Evolutionary conservation across 169 alveolate species (phyloP).

Genomic region (Toxoplasma gondii): DNA sequence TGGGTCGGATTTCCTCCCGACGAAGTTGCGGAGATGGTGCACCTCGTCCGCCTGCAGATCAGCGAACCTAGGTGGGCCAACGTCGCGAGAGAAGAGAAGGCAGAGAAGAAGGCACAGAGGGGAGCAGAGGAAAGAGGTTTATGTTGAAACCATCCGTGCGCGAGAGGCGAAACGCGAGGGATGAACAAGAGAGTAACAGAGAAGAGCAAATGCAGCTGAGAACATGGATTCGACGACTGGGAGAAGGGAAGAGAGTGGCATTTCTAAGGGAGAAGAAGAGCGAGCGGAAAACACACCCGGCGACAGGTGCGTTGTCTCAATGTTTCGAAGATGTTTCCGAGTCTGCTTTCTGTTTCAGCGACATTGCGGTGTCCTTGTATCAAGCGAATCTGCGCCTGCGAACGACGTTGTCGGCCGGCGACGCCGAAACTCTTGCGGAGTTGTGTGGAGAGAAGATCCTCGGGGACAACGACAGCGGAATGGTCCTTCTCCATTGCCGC

Average conservation of each 20-base stretch:
- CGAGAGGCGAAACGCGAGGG: too few species aligned
- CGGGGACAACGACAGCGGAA: neutral
- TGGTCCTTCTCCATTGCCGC: neutral
- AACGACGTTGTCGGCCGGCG: neutral
- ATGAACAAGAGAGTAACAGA: too few species aligned
- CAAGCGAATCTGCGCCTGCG: conserved; percentile 10
- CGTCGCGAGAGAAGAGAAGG: too few species aligned
- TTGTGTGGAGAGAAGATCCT: neutral
- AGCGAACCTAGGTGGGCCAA: conserved; percentile 30
- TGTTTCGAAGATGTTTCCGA: neutral
- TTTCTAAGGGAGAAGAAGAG: neutral
- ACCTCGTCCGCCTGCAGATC: conserved; percentile 32
- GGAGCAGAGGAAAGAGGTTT: too few species aligned
- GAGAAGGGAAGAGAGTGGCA: neutral
- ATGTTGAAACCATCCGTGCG: too few species aligned
- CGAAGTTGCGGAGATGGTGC: conserved; percentile 56
- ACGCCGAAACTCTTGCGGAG: neutral
- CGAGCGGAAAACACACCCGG: too few species aligned
- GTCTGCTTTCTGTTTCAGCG: neutral
- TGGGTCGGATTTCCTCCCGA: conserved; percentile 66
- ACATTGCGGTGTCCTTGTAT: neutral
- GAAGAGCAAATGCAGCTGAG: too few species aligned
- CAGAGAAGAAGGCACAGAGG: too few species aligned
- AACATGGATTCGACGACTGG: too few species aligned
- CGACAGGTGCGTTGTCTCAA: neutral